Percentiles rank a stretch among this genome's conserved stretches.
Evolutionary conservation across 179 eudicot genomes (phyloP).

Genomic region (Kewa caespitosa): DNA sequence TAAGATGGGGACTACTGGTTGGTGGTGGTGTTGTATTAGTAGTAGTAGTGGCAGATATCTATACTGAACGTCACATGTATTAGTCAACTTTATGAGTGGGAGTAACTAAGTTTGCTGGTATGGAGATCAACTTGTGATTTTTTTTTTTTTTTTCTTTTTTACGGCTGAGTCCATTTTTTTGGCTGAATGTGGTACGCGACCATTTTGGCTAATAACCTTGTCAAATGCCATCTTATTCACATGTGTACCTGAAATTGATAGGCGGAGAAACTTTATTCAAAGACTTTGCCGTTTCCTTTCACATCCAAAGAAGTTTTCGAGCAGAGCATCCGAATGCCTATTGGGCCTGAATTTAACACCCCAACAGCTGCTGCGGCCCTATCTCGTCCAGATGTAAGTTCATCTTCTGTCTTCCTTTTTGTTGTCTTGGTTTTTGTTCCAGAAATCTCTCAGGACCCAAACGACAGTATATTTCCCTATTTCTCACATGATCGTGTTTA

Average conservation of each 20-base stretch:
- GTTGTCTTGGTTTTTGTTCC: background rate
- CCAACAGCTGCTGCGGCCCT: constrained; percentile 62
- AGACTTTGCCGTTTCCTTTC: constrained; percentile 76
- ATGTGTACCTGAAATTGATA: constrained; percentile 32
- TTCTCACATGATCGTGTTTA: constrained; percentile 18
- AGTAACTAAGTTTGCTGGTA: background rate
- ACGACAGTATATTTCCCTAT: too few relatives aligned
- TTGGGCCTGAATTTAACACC: constrained; percentile 94
- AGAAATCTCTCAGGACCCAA: background rate
- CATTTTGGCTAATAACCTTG: background rate
- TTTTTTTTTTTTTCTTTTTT: too few relatives aligned
- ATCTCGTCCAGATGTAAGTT: constrained; percentile 75
- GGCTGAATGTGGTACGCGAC: too few relatives aligned
- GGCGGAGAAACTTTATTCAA: constrained; percentile 73
- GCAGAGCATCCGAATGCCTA: constrained; percentile 77
- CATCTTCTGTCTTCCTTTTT: background rate
- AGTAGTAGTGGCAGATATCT: background rate
- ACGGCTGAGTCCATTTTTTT: too few relatives aligned
- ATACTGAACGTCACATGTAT: background rate
- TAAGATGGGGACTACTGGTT: too few relatives aligned
- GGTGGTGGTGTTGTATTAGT: too few relatives aligned
- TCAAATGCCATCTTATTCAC: background rate
- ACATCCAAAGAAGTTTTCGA: constrained; percentile 70
- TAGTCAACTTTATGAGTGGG: background rate
- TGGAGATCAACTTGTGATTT: background rate